Evolutionary conservation across 192 early-diverging fungal species (phyloP).

Genomic region (Hyaloraphidium curvatum): DNA sequence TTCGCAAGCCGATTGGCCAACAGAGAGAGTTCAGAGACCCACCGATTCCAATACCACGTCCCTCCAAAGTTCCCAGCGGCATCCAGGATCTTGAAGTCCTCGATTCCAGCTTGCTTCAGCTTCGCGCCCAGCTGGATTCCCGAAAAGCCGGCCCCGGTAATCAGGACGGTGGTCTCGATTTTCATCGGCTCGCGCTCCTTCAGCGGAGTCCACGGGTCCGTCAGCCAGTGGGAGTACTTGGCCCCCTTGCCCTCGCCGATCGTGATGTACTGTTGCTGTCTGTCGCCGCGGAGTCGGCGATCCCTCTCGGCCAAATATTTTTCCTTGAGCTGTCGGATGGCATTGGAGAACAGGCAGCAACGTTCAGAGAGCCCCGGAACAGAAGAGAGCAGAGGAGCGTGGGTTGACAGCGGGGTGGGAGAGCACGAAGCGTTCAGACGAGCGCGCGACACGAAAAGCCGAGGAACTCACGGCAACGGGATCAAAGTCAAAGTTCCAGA

Average conservation of each 20-base stretch:
- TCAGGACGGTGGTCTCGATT: not conserved
- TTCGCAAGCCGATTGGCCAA: too few relatives aligned
- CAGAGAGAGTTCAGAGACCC: too few relatives aligned
- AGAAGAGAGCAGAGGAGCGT: not conserved
- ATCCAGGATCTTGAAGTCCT: not conserved
- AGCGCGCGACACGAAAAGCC: too few relatives aligned
- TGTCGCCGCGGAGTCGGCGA: not conserved
- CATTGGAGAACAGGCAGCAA: not conserved
- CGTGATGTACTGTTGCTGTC: not conserved
- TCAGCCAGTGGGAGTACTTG: not conserved
- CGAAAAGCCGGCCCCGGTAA: not conserved
- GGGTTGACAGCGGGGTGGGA: too few relatives aligned
- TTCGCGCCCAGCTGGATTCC: conserved; percentile 2
- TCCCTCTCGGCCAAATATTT: not conserved
- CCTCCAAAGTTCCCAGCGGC: not conserved
- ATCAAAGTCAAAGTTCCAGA: not conserved
- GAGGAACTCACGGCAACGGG: not conserved
- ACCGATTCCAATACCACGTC: conserved; percentile 3
- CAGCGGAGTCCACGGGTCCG: not conserved
- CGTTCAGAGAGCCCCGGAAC: not conserved
- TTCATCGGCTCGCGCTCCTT: not conserved
- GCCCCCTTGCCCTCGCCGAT: conserved; percentile 3
- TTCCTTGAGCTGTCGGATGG: not conserved
- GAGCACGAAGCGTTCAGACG: too few relatives aligned
- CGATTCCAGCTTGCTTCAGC: not conserved